Conservation (phyloP, 176 grass and related monocot species). For the Triticum dicoccoides region DNA sequence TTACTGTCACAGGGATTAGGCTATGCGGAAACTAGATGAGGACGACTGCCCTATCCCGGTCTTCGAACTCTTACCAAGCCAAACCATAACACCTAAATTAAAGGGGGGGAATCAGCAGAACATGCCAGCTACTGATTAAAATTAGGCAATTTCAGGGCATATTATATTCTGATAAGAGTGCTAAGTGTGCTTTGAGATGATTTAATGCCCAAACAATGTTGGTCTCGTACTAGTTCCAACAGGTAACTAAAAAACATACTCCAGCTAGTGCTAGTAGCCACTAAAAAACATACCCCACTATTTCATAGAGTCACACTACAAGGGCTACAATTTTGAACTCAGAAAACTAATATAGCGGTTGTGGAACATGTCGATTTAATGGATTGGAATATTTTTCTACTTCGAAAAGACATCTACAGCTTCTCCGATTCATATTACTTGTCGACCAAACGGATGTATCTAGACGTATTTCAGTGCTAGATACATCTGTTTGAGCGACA, state of each 20-base stretch:
- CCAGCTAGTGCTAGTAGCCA: too few relatives aligned
- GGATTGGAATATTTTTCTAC: background rate
- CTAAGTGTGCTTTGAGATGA: background rate
- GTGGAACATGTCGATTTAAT: background rate
- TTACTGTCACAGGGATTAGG: background rate
- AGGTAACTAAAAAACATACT: background rate
- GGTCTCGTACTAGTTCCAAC: background rate
- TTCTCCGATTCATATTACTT: background rate
- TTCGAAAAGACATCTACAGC: constrained; percentile 3
- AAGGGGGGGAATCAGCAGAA: background rate
- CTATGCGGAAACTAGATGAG: background rate
- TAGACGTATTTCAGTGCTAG: too few relatives aligned
- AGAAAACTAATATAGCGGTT: background rate
- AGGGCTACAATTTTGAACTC: constrained; percentile 15
- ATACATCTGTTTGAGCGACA: too few relatives aligned
- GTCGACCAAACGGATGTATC: too few relatives aligned
- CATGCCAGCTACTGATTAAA: background rate
- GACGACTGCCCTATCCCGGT: background rate
- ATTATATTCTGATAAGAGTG: background rate
- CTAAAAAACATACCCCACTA: background rate
- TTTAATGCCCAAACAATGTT: background rate
- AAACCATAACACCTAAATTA: background rate
- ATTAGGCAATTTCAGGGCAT: background rate
- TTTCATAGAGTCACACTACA: background rate
- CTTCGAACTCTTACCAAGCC: background rate